A percentile compares a stretch with the other conserved stretches of the same genome.
phyloP scores from a whole-genome alignment of 2,329 filamentous ascomycete genomes.

The Colletotrichum tropicicola region DNA sequence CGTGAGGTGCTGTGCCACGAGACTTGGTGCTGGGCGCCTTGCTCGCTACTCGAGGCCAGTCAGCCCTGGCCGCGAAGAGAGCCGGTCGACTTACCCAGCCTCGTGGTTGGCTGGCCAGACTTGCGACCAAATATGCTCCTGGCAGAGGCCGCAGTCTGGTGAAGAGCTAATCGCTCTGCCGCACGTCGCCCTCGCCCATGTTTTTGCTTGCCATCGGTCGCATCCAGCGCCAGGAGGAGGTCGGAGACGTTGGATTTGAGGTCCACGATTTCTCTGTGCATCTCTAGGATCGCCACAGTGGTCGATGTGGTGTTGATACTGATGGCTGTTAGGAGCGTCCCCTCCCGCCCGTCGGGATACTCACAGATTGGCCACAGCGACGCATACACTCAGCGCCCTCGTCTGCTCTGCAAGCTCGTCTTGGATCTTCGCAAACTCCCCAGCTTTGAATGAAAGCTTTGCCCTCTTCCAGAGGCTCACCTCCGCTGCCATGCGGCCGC shows the following conservation, averaged over 20 bases:
- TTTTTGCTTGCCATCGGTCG: not conserved
- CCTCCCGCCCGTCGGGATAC: not conserved
- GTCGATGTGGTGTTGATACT: conserved; percentile 13
- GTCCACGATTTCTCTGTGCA: not conserved
- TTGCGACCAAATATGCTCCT: not conserved
- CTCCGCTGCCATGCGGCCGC: not conserved
- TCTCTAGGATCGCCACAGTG: not conserved
- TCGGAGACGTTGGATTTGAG: conserved; percentile 5
- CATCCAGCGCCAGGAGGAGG: not conserved
- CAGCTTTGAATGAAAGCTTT: not conserved
- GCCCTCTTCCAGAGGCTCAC: conserved; percentile 4
- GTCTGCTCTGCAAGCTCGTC: not conserved
- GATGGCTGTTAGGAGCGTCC: not conserved
- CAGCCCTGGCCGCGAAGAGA: not conserved
- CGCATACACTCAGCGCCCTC: not conserved
- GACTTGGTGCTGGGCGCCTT: not conserved
- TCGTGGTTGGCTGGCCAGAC: too few relatives aligned
- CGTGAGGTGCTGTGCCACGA: not conserved
- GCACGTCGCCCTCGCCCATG: not conserved
- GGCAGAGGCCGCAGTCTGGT: not conserved
- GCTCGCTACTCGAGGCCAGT: not conserved
- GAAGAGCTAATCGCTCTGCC: not conserved
- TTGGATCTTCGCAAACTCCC: conserved; percentile 3
- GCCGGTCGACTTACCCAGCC: not conserved
- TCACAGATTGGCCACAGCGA: conserved; percentile 16